Base-by-base conservation (phyloP, 192 early-diverging fungal species). In the Blastocladiella britannica region DNA sequence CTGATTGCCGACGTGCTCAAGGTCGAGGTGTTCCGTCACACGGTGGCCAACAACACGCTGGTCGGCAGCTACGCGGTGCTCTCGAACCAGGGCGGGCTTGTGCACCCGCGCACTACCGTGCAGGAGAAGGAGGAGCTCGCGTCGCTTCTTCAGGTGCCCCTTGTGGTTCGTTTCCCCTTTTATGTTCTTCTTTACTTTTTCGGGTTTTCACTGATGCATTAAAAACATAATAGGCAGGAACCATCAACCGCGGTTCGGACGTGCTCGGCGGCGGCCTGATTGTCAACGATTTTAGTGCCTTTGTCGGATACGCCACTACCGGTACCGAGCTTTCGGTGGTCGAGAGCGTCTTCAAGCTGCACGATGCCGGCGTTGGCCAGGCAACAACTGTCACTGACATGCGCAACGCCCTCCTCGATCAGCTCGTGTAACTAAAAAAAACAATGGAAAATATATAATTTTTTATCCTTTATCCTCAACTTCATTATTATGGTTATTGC, bases 71-170 rank as follows among this genome's bases (percentile, higher is more conserved):
- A 89, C 78, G 93, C 91, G 58, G 81, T 89, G 20, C 70, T 98
- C 60, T 91, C 84, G 66, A 98, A 98, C 82, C 91, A 94, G 66
- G 94, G 94, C 60, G 94, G 92, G 52, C 69, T 98, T 53, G 93
- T 87, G 28, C 94, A 98, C 64, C 94, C 94, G 27, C 82, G 84
- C 28, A 98, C 94, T 4, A 81, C 86, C 47, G 76, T 95, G 55
- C 86, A 93, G 75, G 94, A 97, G 62, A 90, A 95, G 74, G 91
- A 98, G 64, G 94, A 98, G 73, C 77, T 98, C 56, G 91, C 91
- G 29, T 86, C 91, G 25, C 79, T 98, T 55, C 78, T 98, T 53
- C 94, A 98, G 72, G 83, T 98, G 56, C 94, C 94, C 12, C 74
- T 94, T 15, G 91, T 89, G n/a, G 68, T 64, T 59, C 37, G 20